phyloP scores from a whole-genome alignment of 208 protist genomes.

The Crithidia thermophila region DNA sequence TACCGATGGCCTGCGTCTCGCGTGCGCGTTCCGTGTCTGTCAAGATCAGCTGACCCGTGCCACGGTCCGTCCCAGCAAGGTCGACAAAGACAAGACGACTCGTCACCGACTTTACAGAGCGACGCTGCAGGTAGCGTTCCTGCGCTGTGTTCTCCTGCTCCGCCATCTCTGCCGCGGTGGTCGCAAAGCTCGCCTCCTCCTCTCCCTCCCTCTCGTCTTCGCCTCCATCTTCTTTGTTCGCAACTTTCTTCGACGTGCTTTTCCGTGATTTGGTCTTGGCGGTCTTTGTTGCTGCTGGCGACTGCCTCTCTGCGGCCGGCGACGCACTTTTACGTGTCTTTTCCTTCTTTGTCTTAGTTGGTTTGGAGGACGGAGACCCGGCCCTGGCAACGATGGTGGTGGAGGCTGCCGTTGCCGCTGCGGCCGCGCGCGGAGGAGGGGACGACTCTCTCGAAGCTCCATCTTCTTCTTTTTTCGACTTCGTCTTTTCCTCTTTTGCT shows the following conservation, averaged over 20 bases:
- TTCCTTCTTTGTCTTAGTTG: not conserved
- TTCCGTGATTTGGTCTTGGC: too few relatives aligned
- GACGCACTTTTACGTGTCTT: not conserved
- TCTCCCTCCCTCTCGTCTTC: not conserved
- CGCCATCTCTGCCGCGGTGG: not conserved
- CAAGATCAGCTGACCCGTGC: constrained; percentile 35
- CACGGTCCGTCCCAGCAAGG: constrained; percentile 74
- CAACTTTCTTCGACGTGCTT: too few relatives aligned
- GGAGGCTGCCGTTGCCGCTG: not conserved
- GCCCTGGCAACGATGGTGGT: too few relatives aligned
- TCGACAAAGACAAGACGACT: constrained; percentile 76
- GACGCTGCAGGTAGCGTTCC: not conserved
- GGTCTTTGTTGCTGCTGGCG: not conserved
- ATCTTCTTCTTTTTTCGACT: not conserved
- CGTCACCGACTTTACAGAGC: constrained; percentile 2
- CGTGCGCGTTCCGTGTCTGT: constrained; percentile 32
- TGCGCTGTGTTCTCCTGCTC: constrained; percentile 9
- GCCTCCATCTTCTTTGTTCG: not conserved
- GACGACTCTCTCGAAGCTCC: too few relatives aligned
- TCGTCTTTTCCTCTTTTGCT: not conserved
- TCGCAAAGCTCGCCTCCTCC: not conserved
- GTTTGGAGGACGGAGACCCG: too few relatives aligned
- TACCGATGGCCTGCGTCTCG: constrained; percentile 60
- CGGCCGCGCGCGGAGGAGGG: too few relatives aligned
- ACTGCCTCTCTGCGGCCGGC: not conserved